phyloP scores from a whole-genome alignment of 2,329 filamentous ascomycete genomes.

The Cyclaneusma minus region DNA sequence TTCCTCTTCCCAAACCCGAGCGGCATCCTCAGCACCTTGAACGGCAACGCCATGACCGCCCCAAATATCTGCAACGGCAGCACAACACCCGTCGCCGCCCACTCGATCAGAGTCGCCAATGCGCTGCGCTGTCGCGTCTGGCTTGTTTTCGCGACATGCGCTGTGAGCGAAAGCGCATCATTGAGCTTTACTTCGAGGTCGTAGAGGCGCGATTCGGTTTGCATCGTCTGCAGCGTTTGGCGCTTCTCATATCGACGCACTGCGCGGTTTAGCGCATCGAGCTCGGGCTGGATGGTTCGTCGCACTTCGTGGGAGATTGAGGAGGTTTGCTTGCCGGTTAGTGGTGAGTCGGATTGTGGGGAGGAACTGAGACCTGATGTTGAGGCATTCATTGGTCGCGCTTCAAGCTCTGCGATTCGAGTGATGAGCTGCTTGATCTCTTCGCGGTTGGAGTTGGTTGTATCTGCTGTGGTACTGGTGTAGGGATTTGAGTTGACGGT shows the following conservation, averaged over 20 bases:
- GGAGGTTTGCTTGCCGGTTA: constrained; percentile 23
- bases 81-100: constrained; percentile 12
- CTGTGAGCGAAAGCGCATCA: constrained; percentile 69
- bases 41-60: constrained; percentile 11
- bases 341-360: constrained; percentile 18
- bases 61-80: constrained; percentile 14
- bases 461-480: constrained; percentile 15
- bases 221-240: constrained; percentile 55
- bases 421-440: constrained; percentile 41
- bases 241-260: constrained; percentile 88
- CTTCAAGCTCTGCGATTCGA: constrained; percentile 57
- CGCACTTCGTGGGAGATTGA: constrained; percentile 41
- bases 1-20: constrained; percentile 10
- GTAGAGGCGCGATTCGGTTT: constrained; percentile 61
- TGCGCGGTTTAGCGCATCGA: constrained; percentile 78
- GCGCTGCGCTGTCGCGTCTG: constrained; percentile 8
- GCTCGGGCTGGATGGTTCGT: constrained; percentile 57
- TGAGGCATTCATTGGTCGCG: too few relatives aligned
- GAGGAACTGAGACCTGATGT: too few relatives aligned
- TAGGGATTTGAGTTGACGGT: constrained; percentile 43
- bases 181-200: constrained; percentile 56
- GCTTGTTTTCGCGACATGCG: constrained; percentile 42
- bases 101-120: constrained; percentile 12
- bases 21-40: constrained; percentile 9
- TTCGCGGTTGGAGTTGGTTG: constrained; percentile 7